Percentiles rank a stretch among this genome's conserved stretches.
Evolutionary conservation across 2,329 filamentous ascomycete genomes (phyloP).

Genomic region (Epichloe hybrida): DNA sequence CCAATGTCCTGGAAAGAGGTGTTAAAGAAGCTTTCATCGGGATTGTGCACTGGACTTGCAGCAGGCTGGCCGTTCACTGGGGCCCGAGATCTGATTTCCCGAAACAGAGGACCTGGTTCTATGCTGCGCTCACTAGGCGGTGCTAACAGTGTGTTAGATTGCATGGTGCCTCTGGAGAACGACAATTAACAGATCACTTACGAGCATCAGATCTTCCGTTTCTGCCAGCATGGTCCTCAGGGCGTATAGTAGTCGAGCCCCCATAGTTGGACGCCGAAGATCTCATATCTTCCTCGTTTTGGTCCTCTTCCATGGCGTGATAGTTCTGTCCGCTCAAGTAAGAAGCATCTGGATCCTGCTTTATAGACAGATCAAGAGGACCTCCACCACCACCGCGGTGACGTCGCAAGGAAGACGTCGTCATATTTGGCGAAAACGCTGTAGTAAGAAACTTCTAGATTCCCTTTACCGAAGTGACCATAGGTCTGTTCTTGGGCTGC

Average conservation of each 20-base stretch:
- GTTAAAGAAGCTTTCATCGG: constrained; percentile 27
- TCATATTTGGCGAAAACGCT: not conserved
- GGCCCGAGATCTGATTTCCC: constrained; percentile 21
- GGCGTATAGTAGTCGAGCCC: constrained; percentile 7
- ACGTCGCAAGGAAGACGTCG: not conserved
- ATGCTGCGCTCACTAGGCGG: constrained; percentile 22
- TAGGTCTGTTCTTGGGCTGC: not conserved
- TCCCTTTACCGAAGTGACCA: not conserved
- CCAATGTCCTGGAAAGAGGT: constrained; percentile 41
- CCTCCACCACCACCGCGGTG: not conserved
- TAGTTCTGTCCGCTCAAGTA: not conserved
- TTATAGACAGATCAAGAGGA: constrained; percentile 6
- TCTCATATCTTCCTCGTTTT: not conserved
- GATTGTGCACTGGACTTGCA: constrained; percentile 10
- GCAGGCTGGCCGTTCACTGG: constrained; percentile 5
- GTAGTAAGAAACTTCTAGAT: not conserved
- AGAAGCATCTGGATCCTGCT: constrained; percentile 13
- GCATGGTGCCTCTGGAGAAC: not conserved
- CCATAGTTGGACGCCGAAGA: constrained; percentile 10
- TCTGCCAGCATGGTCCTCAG: constrained; percentile 12
- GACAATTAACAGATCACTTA: constrained; percentile 13
- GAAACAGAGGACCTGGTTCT: constrained; percentile 24
- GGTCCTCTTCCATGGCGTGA: not conserved
- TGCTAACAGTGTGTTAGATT: constrained; percentile 14
- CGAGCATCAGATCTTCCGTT: constrained; percentile 25